Conservation (phyloP, 108 stramenopile species). For the Chaetoceros tenuissimus region DNA sequence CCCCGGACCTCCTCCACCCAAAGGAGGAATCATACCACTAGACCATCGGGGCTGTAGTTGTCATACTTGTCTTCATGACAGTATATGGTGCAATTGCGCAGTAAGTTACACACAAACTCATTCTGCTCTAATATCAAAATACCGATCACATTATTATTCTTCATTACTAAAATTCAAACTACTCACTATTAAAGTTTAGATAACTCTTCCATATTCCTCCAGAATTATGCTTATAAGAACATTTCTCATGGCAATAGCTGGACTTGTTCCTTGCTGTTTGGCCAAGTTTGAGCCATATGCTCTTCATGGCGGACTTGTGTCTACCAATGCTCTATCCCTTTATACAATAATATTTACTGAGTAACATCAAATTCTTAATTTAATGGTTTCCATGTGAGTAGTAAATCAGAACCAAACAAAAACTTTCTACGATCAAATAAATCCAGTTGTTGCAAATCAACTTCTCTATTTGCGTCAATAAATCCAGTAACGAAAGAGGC, state of each 20-base stretch:
- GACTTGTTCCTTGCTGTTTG: neutral
- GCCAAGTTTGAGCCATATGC: slow-evolving; percentile 68
- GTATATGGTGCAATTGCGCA: too few relatives aligned
- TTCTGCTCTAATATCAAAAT: too few relatives aligned
- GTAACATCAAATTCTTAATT: neutral
- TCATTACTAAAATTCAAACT: neutral
- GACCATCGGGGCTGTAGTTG: too few relatives aligned
- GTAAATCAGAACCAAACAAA: slow-evolving; percentile 76
- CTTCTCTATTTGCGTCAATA: slow-evolving; percentile 31
- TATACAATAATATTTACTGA: too few relatives aligned
- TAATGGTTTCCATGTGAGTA: slow-evolving; percentile 38
- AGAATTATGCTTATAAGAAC: neutral
- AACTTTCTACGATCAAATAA: slow-evolving; percentile 51
- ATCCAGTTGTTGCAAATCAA: slow-evolving; percentile 30
- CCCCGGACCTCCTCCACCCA: too few relatives aligned
- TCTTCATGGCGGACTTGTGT: slow-evolving; percentile 69
- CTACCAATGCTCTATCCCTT: slow-evolving; percentile 74
- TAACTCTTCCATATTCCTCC: neutral
- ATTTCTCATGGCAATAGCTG: neutral
- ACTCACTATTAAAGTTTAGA: neutral
- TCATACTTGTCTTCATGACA: too few relatives aligned
- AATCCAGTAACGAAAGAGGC: slow-evolving; percentile 57
- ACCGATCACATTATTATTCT: too few relatives aligned
- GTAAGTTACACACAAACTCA: too few relatives aligned
- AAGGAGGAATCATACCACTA: too few relatives aligned